phyloP scores from a whole-genome alignment of 257 asterid genomes.

The Solanum etuberosum region DNA sequence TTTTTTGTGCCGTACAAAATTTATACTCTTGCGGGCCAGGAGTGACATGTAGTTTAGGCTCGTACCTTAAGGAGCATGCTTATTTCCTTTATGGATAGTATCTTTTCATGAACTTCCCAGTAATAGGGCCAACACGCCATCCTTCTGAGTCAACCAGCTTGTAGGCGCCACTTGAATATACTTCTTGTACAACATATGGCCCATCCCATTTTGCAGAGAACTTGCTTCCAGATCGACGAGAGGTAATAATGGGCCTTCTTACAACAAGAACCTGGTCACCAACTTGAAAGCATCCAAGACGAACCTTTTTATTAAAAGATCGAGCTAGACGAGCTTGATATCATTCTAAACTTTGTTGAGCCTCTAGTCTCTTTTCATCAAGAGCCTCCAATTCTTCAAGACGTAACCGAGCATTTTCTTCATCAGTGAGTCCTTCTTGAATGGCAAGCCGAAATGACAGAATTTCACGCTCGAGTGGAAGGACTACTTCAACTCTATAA shows the following conservation, averaged over 20 bases:
- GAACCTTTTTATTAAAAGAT: too few relatives aligned
- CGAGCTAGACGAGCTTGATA: neutral
- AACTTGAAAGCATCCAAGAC: neutral
- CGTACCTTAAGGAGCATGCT: neutral
- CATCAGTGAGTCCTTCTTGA: neutral
- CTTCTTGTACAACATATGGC: neutral
- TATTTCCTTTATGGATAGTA: neutral
- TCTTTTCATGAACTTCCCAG: neutral
- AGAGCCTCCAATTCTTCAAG: neutral
- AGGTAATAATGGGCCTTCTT: neutral
- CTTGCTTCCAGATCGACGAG: neutral
- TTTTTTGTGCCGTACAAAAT: too few relatives aligned
- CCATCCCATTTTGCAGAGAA: neutral
- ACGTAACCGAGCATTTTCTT: neutral
- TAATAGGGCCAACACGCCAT: neutral
- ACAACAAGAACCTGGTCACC: neutral
- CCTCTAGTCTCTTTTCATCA: neutral
- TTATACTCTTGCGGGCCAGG: too few relatives aligned
- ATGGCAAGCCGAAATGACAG: neutral
- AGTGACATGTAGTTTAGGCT: neutral
- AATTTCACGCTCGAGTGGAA: neutral
- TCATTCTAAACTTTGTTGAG: neutral
- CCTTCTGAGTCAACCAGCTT: neutral
- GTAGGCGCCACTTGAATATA: neutral
- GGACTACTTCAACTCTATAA: neutral